Evolutionary conservation across 495 filamentous ascomycete genomes (phyloP).

Genomic region (Lepraria neglecta): DNA sequence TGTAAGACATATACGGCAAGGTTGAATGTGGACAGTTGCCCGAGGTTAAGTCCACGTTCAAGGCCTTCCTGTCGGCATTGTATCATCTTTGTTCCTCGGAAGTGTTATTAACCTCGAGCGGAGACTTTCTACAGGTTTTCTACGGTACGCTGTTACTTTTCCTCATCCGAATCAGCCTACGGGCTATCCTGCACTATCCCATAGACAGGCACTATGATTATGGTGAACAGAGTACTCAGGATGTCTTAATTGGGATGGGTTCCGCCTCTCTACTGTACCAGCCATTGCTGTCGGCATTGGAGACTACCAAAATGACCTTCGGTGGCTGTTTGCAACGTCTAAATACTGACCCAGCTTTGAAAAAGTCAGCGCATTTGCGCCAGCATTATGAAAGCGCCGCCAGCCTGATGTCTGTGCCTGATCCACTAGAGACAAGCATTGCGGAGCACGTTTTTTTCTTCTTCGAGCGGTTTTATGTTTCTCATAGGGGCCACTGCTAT

Average conservation of each 20-base stretch:
- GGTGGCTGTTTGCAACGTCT: not conserved
- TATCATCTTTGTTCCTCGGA: not conserved
- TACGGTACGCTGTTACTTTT: not conserved
- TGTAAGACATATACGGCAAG: no score
- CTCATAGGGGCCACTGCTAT: no score
- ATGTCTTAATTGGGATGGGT: not conserved
- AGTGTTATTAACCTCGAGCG: not conserved
- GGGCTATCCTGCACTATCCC: not conserved
- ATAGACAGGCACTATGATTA: not conserved
- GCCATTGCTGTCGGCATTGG: constrained; percentile 5
- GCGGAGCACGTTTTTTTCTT: not conserved
- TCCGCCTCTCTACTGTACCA: not conserved
- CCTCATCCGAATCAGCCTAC: not conserved
- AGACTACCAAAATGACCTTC: not conserved
- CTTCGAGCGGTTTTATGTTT: not conserved
- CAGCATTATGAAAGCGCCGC: not conserved
- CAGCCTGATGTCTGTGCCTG: not conserved
- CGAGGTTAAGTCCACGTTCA: not conserved
- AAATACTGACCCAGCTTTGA: not conserved
- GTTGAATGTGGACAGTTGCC: not conserved
- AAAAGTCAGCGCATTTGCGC: not conserved
- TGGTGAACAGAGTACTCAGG: not conserved
- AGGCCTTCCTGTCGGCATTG: not conserved
- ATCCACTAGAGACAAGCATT: not conserved
- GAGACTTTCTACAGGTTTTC: constrained; percentile 2